These are phyloP conservation scores for Pseudopyrenochaeta lycopersici DNA, from an alignment of 2,329 filamentous ascomycete genomes.

Conservation along the genomic window DNA sequence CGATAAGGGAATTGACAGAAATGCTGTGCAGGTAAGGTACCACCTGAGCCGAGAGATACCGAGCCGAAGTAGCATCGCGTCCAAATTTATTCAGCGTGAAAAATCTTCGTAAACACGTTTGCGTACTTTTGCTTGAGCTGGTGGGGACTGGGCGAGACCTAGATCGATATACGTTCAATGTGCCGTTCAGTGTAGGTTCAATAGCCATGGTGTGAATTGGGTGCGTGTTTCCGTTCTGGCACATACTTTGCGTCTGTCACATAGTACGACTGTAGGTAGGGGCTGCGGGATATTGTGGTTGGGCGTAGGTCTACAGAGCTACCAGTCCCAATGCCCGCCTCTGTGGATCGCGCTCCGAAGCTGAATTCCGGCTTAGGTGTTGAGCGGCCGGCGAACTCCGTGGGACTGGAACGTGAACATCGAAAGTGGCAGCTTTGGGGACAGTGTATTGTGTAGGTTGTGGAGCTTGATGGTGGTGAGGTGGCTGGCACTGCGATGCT, in stretches of 20 bases:
- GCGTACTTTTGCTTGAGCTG: conserved; percentile 8
- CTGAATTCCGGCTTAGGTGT: conserved; percentile 22
- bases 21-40: conserved; percentile 6
- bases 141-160: background rate
- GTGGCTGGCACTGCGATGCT: conserved; percentile 27
- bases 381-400: conserved; percentile 25
- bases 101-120: conserved; percentile 15
- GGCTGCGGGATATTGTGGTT: conserved; percentile 31
- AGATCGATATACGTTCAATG: background rate
- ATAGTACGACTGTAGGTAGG: conserved; percentile 40
- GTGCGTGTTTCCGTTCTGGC: conserved; percentile 19
- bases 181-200: background rate
- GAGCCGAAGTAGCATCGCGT: conserved; percentile 25
- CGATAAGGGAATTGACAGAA: background rate
- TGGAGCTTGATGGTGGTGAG: conserved; percentile 29
- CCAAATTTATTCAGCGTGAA: conserved; percentile 21
- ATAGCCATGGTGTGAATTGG: conserved; percentile 16
- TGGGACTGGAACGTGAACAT: conserved; percentile 28
- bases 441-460: conserved; percentile 37
- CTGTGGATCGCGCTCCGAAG: conserved; percentile 31
- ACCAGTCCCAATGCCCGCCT: conserved; percentile 44
- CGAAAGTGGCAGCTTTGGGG: conserved; percentile 32
- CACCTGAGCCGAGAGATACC: conserved; percentile 18
- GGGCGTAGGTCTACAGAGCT: conserved; percentile 34
- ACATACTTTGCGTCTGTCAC: conserved; percentile 40